A percentile compares a stretch with the other conserved stretches of the same genome.
Evolutionary conservation across 352 stramenopile species (phyloP).

Genomic region (Blastocystis sp.): DNA sequence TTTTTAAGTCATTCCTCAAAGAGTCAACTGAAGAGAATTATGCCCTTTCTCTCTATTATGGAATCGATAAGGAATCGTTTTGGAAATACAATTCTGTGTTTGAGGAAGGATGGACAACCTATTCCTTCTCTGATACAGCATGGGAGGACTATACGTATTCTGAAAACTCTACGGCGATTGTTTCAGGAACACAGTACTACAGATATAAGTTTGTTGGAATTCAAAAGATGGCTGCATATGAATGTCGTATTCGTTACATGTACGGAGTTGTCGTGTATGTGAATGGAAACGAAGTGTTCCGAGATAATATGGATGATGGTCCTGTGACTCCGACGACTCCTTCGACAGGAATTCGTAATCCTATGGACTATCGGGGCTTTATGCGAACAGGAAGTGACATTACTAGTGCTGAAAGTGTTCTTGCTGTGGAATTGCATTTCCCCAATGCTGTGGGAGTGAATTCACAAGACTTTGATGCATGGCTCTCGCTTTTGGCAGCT

Average conservation of each 20-base stretch:
- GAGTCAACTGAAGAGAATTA: neutral
- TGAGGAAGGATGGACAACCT: neutral
- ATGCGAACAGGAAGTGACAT: neutral
- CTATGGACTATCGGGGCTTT: neutral
- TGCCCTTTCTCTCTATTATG: conserved; percentile 1
- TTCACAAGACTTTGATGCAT: conserved; percentile 13
- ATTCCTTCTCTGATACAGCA: neutral
- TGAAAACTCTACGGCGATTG: neutral
- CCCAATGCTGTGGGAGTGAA: neutral
- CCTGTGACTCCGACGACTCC: neutral
- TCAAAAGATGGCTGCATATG: neutral
- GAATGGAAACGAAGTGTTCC: conserved; percentile 24
- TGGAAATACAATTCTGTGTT: neutral
- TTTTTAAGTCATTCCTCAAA: conserved; percentile 8
- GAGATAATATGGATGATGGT: neutral
- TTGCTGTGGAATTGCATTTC: neutral
- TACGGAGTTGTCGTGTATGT: conserved; percentile 24
- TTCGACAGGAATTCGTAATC: neutral
- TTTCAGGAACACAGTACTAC: neutral
- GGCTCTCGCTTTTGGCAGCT: neutral
- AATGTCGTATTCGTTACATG: neutral
- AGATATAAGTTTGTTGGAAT: neutral
- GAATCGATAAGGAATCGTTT: neutral
- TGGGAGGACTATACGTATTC: neutral
- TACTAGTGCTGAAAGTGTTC: neutral